Base-by-base conservation (phyloP, 176 grass and related monocot species). In the Leersia perrieri region DNA sequence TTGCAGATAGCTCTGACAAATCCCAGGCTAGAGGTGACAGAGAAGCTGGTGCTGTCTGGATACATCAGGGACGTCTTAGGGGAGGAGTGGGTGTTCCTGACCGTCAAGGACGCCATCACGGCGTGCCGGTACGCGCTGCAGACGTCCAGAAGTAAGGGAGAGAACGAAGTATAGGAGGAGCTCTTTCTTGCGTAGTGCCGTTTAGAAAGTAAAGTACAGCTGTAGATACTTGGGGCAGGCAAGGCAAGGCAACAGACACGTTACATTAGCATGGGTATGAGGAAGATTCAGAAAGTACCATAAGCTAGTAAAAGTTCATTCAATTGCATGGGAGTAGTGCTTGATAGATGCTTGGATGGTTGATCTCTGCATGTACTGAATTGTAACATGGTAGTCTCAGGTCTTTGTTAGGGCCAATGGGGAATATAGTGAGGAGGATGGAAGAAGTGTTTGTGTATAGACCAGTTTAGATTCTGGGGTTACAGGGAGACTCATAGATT, bases 11-110 rank as follows among this genome's bases (percentile, higher is more conserved):
- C 73, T 15, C 82, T 99, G 55, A 73, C 70, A 36, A 95, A 99
- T 68, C 96, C 96, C 0, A 93, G 82, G 65, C 32, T 82, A n/a
- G 47, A 84, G 29, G 92, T 99, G 47, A 90, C 79, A 35, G 88
- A 90, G 58, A 99, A 93, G 81, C 85, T 99, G 84, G 60, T 91
- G 53, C 29, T 28, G 34, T 89, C 82, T 9, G 73, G 84, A 23
- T 95, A 69, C 77, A 87, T 98, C 63, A 60, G 79, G 62, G 60
- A 60, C 58, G 27, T 67, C 33, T 49, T 98, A 20, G 92, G 95
- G 35, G 72, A 94, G 74, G 86, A 95, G 39, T 83, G 86, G 83
- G 79, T 91, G 63, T 98, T 95, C 85, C 81, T 98, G 44, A 91
- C 88, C 2, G 33, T 95, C 40, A 92, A 89, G 40, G 95, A 95